phyloP scores from a whole-genome alignment of 257 asterid species.

The Sherardia arvensis region DNA sequence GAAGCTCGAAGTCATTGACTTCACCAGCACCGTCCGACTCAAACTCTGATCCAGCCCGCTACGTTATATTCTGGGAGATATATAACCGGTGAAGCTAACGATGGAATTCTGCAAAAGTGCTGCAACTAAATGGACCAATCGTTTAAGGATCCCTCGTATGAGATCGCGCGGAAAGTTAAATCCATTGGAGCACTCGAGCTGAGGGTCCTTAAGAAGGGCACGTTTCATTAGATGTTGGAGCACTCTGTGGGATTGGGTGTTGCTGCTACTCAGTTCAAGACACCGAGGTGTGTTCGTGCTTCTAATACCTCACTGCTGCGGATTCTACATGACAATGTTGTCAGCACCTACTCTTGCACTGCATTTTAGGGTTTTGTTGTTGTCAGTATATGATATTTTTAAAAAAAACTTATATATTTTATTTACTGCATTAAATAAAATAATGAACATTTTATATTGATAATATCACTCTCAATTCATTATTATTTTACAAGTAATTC shows the following conservation, averaged over 20 bases:
- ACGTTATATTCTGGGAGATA: conserved; percentile 85
- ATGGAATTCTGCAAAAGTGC: conserved; percentile 52
- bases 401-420: no score
- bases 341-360: conserved; percentile 58
- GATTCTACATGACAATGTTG: conserved; percentile 42
- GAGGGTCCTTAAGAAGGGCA: conserved; percentile 51
- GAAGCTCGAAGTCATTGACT: conserved; percentile 77
- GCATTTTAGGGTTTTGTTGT: conserved; percentile 34
- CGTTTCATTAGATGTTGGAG: conserved; percentile 80
- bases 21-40: conserved; percentile 65
- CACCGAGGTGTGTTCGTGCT: conserved; percentile 78
- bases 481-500: no score
- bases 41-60: conserved; percentile 58
- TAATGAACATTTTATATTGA: no score
- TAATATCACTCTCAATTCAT: no score
- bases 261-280: conserved; percentile 98
- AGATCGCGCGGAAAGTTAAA: conserved; percentile 52
- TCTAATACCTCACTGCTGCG: conserved; percentile 43
- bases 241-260: no score
- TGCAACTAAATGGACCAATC: conserved; percentile 77
- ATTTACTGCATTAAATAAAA: no score
- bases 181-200: conserved; percentile 75
- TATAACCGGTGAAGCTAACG: conserved; percentile 46
- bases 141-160: conserved; percentile 68
- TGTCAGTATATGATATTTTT: no score